Evolutionary conservation across 2,329 filamentous ascomycete species (phyloP), one percentile per base, ranked within the genome.

Genomic region (Verticillium nubilum): DNA sequence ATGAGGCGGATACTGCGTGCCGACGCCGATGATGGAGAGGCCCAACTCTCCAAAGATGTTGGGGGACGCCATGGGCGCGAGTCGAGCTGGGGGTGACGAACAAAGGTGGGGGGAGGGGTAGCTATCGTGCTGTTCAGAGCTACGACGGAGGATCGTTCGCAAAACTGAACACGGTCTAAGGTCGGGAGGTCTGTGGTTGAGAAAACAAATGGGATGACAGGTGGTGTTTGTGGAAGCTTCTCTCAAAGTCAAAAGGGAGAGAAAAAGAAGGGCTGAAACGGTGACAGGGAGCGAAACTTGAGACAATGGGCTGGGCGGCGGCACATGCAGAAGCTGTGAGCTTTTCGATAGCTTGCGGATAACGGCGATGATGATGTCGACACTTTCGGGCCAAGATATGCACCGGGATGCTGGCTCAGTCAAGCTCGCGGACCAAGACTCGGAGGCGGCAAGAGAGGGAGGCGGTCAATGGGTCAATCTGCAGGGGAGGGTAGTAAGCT

Each of bases 11-110:
- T 89, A 89, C 66, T 87, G 78, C 10, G 78, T 75, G 37, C 81
- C 83, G 56, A 88, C 67, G 12, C 86, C 86, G 50, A 82, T 73
- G 62, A 89, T 83, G 60, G 83, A 83, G 70, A 88, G 83, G 60
- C 80, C 81, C 58, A 88, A 77, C 65, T 82, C 79, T 59, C 75
- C 76, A 61, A 79, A 78, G 13, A 69, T 67, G 63, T 72, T 72
- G 54, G 71, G 65, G n/a, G 75, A 68, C 55, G 76, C 69, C 80
- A 82, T 82, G 58, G 42, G 33, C 47, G 53, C 19, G 35, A 47
- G 42, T 52, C 61, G 62, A 47, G 62, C 58, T 58, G 57, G 59
- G 60, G 56, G 25, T 27, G n/a, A 19, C 7, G 29, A 12, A 12
- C n/a, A 4, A 23, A 17, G 53, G 13, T 5, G 29, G 54, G 29